Conservation (phyloP, 805 yeast species). For the Starmerella gropengiesseri region DNA sequence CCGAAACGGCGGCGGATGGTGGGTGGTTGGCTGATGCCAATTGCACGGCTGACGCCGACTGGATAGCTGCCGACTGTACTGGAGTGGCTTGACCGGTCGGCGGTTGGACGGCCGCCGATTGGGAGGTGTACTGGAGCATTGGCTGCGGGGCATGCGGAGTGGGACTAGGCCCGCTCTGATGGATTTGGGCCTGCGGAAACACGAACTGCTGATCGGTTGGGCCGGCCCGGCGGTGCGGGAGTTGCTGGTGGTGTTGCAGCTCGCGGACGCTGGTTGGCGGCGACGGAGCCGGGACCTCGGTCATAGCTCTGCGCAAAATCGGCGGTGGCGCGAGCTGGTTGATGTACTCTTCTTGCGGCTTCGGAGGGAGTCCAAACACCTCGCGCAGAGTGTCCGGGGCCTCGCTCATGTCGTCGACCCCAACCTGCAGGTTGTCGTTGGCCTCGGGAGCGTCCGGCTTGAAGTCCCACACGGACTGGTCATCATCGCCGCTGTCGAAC, state of each 20-base stretch:
- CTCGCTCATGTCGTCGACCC: constrained; percentile 29
- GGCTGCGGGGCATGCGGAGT: not conserved
- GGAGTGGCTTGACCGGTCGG: too few relatives aligned
- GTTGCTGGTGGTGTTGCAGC: constrained; percentile 33
- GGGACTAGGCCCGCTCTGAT: not conserved
- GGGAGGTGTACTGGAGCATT: not conserved
- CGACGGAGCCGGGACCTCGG: not conserved
- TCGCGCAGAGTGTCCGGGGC: constrained; percentile 66
- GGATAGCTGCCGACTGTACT: too few relatives aligned
- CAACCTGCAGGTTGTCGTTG: not conserved
- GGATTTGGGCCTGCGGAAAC: not conserved
- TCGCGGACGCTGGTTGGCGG: too few relatives aligned
- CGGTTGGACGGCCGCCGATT: too few relatives aligned
- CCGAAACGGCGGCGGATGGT: not conserved
- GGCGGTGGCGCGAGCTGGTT: constrained; percentile 19
- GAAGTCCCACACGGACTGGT: constrained; percentile 27
- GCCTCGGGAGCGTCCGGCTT: constrained; percentile 11
- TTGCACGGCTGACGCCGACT: too few relatives aligned
- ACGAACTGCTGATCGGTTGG: not conserved
- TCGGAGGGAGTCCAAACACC: constrained; percentile 46
- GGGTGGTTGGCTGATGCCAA: too few relatives aligned
- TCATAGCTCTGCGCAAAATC: constrained; percentile 7
- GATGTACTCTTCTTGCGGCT: constrained; percentile 29
- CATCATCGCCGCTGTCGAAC: constrained; percentile 25
- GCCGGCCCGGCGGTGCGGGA: constrained; percentile 26